phyloP scores from a whole-genome alignment of 2,329 filamentous ascomycete species.

The Sclerotinia nivalis region DNA sequence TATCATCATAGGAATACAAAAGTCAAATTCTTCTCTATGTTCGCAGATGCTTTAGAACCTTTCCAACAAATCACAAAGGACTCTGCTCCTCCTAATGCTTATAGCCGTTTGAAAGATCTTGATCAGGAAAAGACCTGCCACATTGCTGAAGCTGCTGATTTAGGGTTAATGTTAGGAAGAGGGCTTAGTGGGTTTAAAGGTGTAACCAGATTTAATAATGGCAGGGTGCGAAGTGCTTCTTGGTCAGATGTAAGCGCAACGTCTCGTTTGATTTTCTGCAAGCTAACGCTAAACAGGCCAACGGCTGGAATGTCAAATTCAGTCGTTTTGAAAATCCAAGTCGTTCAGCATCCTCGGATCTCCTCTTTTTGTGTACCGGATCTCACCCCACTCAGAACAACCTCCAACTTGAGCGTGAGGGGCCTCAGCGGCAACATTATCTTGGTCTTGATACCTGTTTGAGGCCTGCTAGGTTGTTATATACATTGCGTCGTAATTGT shows the following conservation, averaged over 20 bases:
- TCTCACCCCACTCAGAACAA: conserved; percentile 48
- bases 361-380: conserved; percentile 59
- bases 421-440: neutral
- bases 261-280: neutral
- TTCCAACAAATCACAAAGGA: conserved; percentile 53
- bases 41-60: conserved; percentile 53
- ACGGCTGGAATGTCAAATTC: conserved; percentile 44
- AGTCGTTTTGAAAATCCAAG: conserved; percentile 22
- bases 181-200: conserved; percentile 47
- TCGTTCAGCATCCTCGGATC: conserved; percentile 30
- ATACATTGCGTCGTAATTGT: neutral
- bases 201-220: conserved; percentile 44
- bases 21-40: conserved; percentile 58
- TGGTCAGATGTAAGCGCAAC: conserved; percentile 42
- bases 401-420: conserved; percentile 45
- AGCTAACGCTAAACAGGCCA: conserved; percentile 27
- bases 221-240: conserved; percentile 45
- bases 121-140: conserved; percentile 58
- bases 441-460: conserved; percentile 8
- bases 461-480: neutral
- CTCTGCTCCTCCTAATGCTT: conserved; percentile 53
- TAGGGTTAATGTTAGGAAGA: conserved; percentile 49
- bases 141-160: conserved; percentile 58
- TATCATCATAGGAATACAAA: conserved; percentile 55
- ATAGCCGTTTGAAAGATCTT: conserved; percentile 53